These are phyloP conservation scores for Tetrapisispora pingtungensis DNA, from an alignment of 805 yeast species.

Conservation along the genomic window DNA sequence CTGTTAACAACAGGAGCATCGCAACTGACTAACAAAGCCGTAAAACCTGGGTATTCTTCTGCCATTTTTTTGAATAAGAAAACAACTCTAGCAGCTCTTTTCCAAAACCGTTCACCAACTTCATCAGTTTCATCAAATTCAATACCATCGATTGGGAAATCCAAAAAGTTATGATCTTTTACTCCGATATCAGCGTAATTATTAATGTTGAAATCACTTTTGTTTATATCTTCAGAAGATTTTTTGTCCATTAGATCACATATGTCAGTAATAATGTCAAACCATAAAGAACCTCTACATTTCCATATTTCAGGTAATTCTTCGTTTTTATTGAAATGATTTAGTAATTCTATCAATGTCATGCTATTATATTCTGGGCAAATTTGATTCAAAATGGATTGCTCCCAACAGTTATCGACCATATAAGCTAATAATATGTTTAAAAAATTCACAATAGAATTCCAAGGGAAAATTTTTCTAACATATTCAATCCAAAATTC, in stretches of 20 bases:
- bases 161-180: slow-evolving; percentile 44
- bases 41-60: slow-evolving; percentile 13
- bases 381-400: slow-evolving; percentile 11
- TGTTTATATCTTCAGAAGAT: slow-evolving; percentile 44
- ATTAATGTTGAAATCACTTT: slow-evolving; percentile 33
- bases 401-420: slow-evolving; percentile 19
- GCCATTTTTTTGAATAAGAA: slow-evolving; percentile 25
- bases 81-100: slow-evolving; percentile 24
- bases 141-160: slow-evolving; percentile 57
- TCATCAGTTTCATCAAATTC: slow-evolving; percentile 33
- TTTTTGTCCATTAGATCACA: slow-evolving; percentile 17
- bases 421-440: slow-evolving; percentile 41
- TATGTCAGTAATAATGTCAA: slow-evolving; percentile 49
- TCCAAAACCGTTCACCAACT: slow-evolving; percentile 27
- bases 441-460: slow-evolving; percentile 49
- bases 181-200: slow-evolving; percentile 47
- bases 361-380: slow-evolving; percentile 18
- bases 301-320: slow-evolving; percentile 69
- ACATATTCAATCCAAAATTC: slow-evolving; percentile 29
- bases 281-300: slow-evolving; percentile 81
- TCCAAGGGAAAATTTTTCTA: slow-evolving; percentile 58
- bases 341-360: slow-evolving; percentile 34
- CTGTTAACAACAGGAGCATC: slow-evolving; percentile 10
- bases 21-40: slow-evolving; percentile 11
- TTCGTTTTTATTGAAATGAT: slow-evolving; percentile 48